Percentiles rank a stretch among this genome's conserved stretches.
Conservation (phyloP, 108 stramenopile species). For the Skeletonema tropicum region DNA sequence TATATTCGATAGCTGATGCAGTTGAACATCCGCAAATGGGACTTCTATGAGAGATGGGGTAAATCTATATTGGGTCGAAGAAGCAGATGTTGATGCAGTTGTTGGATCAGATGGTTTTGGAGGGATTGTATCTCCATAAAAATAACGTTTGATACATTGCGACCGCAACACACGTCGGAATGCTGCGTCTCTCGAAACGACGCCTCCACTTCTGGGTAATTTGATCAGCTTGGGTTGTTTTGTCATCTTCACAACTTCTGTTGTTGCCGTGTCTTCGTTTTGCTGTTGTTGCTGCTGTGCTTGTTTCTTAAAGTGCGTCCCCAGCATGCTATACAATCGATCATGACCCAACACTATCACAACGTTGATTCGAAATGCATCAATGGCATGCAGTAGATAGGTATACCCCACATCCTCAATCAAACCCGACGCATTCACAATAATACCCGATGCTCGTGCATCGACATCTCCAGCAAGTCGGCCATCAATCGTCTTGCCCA, state of each 20-base stretch:
- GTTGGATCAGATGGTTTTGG: slow-evolving; percentile 23
- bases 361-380: slow-evolving; percentile 73
- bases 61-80: slow-evolving; percentile 55
- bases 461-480: slow-evolving; percentile 60
- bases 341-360: slow-evolving; percentile 88
- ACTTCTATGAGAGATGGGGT: slow-evolving; percentile 77
- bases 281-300: slow-evolving; percentile 23
- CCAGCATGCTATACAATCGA: slow-evolving; percentile 85
- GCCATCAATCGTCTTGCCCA: slow-evolving; percentile 63
- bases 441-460: slow-evolving; percentile 76
- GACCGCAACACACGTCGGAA: slow-evolving; percentile 70
- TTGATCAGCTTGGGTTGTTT: slow-evolving; percentile 77
- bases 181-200: slow-evolving; percentile 66
- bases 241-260: background rate
- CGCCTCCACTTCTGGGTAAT: slow-evolving; percentile 83
- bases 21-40: slow-evolving; percentile 57
- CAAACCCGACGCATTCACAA: slow-evolving; percentile 86
- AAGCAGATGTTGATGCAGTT: slow-evolving; percentile 11
- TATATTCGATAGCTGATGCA: slow-evolving; percentile 74
- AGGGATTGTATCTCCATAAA: slow-evolving; percentile 66
- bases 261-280: background rate
- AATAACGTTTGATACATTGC: slow-evolving; percentile 76
- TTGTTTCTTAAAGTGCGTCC: slow-evolving; percentile 62
- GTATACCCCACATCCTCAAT: slow-evolving; percentile 75
- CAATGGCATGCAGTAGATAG: slow-evolving; percentile 67